Evolutionary conservation across 2,329 filamentous ascomycete genomes (phyloP), one percentile per base, ranked within the genome.

Genomic region (Aspergillus tanneri): DNA sequence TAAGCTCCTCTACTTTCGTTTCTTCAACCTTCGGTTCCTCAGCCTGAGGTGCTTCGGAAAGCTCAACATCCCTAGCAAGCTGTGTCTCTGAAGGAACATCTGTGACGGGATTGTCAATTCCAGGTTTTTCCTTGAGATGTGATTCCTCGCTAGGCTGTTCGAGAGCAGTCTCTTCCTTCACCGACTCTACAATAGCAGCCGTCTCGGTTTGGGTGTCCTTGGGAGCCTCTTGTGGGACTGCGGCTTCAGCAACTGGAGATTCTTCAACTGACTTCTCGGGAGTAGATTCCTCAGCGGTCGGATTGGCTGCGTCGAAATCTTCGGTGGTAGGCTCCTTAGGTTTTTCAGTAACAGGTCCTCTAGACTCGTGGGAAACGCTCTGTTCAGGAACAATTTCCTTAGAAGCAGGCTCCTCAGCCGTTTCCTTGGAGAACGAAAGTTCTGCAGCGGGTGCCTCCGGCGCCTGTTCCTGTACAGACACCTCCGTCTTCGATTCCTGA

Each of bases 301-400:
- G 30, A 10, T 52, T 40, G n/a, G 34, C 22, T 27, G n/a, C n/a
- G n/a, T n/a, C n/a, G n/a, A 42, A 9, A 27, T 51, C 48, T n/a
- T 48, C 35, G 21, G n/a, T 32, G 21, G 36, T 30, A 5, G 39
- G 3, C 5, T 53, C 42, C 36, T 34, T 25, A n/a, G 34, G 24
- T 19, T 49, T 24, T n/a, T 51, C 47, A 10, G 38, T 35, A 11
- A 39, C 19, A 18, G 14, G 8, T 16, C 28, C 16, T 25, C 16
- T n/a, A n/a, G n/a, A n/a, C n/a, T 43, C 34, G 40, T 54, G 8
- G 16, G 30, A 11, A 34, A 18, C 3, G 2, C 14, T 47, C 24
- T 47, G 50, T 8, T 51, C 40, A 21, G 34, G 11, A 32, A 25
- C 37, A 24, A 41, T 12, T 22, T 39, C 32, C 18, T 38, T 42